A percentile compares a stretch with the other conserved stretches of the same genome.
These are phyloP conservation scores for Polytrichum commune DNA, from an alignment of 225 moss, liverwort and hornwort species.

Conservation along the genomic window DNA sequence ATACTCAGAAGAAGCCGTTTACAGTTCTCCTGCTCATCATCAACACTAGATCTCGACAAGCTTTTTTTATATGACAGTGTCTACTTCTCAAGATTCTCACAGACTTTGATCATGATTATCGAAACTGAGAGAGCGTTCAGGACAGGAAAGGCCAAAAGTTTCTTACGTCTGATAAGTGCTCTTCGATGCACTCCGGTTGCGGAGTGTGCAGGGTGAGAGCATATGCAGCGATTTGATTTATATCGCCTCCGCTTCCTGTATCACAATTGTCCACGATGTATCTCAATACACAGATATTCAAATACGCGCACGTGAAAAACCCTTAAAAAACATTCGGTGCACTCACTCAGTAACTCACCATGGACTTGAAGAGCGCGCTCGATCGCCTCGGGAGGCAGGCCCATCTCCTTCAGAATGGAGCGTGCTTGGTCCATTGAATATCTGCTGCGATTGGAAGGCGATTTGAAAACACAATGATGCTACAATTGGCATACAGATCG, in stretches of 20 bases:
- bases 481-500: too few species aligned
- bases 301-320: not conserved
- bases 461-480: too few species aligned
- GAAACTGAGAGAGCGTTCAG: too few species aligned
- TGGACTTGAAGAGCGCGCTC: constrained; percentile 32
- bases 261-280: not conserved
- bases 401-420: constrained; percentile 27
- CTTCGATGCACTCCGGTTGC: constrained; percentile 57
- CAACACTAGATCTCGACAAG: too few species aligned
- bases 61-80: too few species aligned
- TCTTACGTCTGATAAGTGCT: constrained; percentile 45
- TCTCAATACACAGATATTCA: not conserved
- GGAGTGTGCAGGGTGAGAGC: constrained; percentile 35
- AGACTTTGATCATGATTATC: not conserved
- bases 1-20: too few species aligned
- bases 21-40: too few species aligned
- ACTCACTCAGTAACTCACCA: constrained; percentile 14
- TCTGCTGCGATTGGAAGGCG: too few species aligned
- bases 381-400: constrained; percentile 30
- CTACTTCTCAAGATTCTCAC: not conserved
- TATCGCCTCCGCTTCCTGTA: constrained; percentile 35
- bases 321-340: constrained; percentile 2
- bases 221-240: constrained; percentile 29
- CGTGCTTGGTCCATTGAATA: constrained; percentile 19
- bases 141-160: not conserved